Evolutionary conservation across 1,139 yeast genomes (phyloP).

Genomic region (Hanseniaspora sp.): DNA sequence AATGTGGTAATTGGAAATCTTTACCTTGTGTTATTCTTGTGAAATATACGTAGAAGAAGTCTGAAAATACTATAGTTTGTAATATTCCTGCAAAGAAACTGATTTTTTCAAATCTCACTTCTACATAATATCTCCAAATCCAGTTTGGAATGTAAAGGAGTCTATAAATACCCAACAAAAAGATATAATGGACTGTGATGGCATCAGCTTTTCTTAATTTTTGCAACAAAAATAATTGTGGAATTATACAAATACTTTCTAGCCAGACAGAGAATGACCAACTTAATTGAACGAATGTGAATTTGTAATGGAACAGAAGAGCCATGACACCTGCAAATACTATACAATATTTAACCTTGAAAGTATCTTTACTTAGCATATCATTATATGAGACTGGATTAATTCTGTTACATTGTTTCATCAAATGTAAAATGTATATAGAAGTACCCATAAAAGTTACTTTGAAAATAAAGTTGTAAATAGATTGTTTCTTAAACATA

Average conservation of each 20-base stretch:
- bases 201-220: conserved; percentile 82
- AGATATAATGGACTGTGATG: conserved; percentile 81
- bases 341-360: conserved; percentile 61
- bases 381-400: conserved; percentile 43
- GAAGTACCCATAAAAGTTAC: conserved; percentile 67
- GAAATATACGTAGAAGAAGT: conserved; percentile 88
- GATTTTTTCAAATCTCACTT: conserved; percentile 57
- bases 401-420: conserved; percentile 37
- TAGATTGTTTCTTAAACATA: conserved; percentile 43
- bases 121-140: conserved; percentile 73
- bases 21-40: conserved; percentile 71
- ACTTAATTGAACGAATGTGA: conserved; percentile 47
- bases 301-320: conserved; percentile 56
- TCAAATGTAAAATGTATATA: conserved; percentile 59
- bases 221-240: conserved; percentile 83
- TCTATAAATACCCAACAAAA: conserved; percentile 83
- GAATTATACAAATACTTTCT: conserved; percentile 82
- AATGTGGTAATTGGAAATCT: conserved; percentile 69
- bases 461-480: conserved; percentile 75
- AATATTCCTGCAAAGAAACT: conserved; percentile 69
- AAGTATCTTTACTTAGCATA: conserved; percentile 60
- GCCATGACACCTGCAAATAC: conserved; percentile 53
- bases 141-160: conserved; percentile 87
- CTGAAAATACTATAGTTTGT: conserved; percentile 82
- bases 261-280: conserved; percentile 81